Base-by-base conservation (phyloP, 139 green algal genomes). In the Chlamydomonas applanata region DNA sequence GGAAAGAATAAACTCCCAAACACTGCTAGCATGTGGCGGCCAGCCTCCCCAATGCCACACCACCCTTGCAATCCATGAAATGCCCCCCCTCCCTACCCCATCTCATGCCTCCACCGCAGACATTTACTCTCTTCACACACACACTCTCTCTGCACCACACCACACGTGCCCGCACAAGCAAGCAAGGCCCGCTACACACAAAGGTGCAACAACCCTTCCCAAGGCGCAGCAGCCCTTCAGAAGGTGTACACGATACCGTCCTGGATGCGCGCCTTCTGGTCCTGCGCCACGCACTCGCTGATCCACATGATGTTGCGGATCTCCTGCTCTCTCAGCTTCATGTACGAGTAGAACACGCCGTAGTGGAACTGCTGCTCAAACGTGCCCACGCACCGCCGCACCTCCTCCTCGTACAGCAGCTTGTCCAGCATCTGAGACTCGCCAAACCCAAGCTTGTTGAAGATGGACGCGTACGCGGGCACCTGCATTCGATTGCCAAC, bases 331-430 rank as follows among this genome's bases (percentile, higher is more conserved):
- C 90, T 82, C 54, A 97, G 86, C 72, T 90, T 89, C 87, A 97
- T 93, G 88, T 96, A 97, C 14, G 90, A 69, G 79, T 96, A 95
- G 72, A 97, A 97, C 11, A 95, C 84, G 13, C 77, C 90, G 80
- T 95, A 97, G 82, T 97, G 93, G 85, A 98, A 98, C 80, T 98
- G 94, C 86, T 96, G 92, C 83, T 97, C 91, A 72, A 91, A 98
- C 65, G 88, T 92, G 34, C 81, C 64, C 14, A 89, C 83, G 69
- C 88, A 87, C 72, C 91, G 87, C 77, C 82, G 68, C 35, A 91
- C 91, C 82, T 98, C 94, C 88, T 98, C 93, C 79, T 97, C 93
- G 72, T 96, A 98, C 80, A 97, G 75, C 34, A 98, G 82, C 85
- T 96, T 96, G 87, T 98, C 94, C 67, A 98, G 86, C 90, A 95